phyloP scores from a whole-genome alignment of 305 asterid species.

The Solanum hybrid region DNA sequence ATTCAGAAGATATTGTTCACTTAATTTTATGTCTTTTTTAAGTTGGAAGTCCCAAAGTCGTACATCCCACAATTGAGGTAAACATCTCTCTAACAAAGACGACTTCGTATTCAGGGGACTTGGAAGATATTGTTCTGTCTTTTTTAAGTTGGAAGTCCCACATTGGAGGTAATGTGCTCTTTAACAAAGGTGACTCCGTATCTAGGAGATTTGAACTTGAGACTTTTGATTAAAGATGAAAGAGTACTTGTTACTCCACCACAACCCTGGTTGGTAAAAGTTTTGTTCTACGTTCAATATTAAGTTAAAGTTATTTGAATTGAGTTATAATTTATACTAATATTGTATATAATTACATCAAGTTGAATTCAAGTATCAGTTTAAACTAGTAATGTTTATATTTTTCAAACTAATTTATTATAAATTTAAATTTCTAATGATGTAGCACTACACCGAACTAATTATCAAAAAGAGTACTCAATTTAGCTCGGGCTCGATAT shows the following conservation, averaged over 20 bases:
- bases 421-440: background rate
- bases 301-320: background rate
- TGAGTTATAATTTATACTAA: background rate
- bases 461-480: background rate
- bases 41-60: background rate
- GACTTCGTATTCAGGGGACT: background rate
- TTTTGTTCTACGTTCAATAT: background rate
- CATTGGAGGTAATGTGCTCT: background rate
- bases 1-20: no score
- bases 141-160: background rate
- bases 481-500: background rate
- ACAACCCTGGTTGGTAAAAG: background rate
- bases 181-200: no score
- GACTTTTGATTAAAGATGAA: no score
- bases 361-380: background rate
- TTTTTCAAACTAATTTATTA: background rate
- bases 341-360: background rate
- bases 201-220: background rate
- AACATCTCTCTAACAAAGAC: no score
- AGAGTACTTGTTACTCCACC: background rate
- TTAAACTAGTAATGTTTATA: background rate
- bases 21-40: background rate
- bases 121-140: background rate
- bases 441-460: background rate
- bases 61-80: background rate